phyloP scores from a whole-genome alignment of 129 eudicot species.

The Escallonia rubra region DNA sequence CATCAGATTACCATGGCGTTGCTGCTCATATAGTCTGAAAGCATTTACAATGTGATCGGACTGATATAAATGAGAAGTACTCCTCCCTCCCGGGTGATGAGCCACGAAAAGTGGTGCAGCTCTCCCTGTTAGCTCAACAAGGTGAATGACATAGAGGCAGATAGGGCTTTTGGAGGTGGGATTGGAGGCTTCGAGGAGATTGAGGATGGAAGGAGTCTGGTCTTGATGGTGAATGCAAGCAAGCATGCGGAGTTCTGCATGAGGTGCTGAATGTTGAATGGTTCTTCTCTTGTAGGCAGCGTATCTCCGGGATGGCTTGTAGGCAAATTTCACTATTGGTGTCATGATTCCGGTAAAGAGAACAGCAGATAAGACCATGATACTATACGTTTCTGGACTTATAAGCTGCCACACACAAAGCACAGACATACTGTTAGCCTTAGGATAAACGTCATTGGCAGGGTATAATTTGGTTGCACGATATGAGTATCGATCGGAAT shows the following conservation, averaged over 20 bases:
- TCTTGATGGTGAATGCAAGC: constrained; percentile 21
- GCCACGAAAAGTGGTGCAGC: constrained; percentile 14
- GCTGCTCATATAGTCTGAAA: constrained; percentile 10
- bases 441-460: too few relatives aligned
- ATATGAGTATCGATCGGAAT: too few relatives aligned
- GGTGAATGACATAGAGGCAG: constrained; percentile 21
- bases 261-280: constrained; percentile 2
- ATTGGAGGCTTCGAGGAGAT: constrained; percentile 11
- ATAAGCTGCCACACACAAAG: constrained; percentile 14
- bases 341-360: constrained; percentile 3
- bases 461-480: too few relatives aligned
- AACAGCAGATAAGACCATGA: constrained; percentile 9
- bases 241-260: constrained; percentile 19
- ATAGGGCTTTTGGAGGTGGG: constrained; percentile 1
- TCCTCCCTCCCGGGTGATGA: constrained; percentile 1
- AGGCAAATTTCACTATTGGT: constrained; percentile 23
- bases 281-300: constrained; percentile 17
- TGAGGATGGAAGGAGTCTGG: constrained; percentile 12
- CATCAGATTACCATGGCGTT: neutral
- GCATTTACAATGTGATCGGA: constrained; percentile 29
- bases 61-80: neutral
- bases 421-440: too few relatives aligned
- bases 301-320: constrained; percentile 21
- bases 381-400: constrained; percentile 2
- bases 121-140: constrained; percentile 20